Conservation (phyloP, 108 stramenopile genomes). For the Pseudonitzschia pungens region DNA sequence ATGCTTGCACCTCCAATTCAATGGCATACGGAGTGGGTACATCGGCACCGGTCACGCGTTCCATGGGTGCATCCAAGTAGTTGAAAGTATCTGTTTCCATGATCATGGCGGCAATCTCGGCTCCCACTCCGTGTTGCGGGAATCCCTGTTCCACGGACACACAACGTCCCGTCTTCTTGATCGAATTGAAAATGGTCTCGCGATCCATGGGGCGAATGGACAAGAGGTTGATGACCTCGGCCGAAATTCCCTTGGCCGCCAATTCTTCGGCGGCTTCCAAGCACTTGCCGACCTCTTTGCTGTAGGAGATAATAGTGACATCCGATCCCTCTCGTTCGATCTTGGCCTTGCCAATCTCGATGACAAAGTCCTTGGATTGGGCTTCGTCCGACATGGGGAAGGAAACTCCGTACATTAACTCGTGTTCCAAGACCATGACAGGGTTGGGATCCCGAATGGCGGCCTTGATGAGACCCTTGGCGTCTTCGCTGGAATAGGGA, state of each 20-base stretch:
- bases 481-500: slow-evolving; percentile 96
- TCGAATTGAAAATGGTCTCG: slow-evolving; percentile 89
- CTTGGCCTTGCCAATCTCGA: slow-evolving; percentile 92
- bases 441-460: slow-evolving; percentile 99
- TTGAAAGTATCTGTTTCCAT: slow-evolving; percentile 98
- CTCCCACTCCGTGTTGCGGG: slow-evolving; percentile 97
- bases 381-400: slow-evolving; percentile 97
- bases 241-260: slow-evolving; percentile 79
- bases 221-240: slow-evolving; percentile 95
- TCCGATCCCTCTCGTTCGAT: slow-evolving; percentile 93
- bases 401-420: slow-evolving; percentile 94
- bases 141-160: slow-evolving; percentile 97
- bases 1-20: slow-evolving; percentile 88
- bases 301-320: slow-evolving; percentile 94
- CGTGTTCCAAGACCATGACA: slow-evolving; percentile 97
- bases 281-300: slow-evolving; percentile 86
- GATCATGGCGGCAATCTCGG: slow-evolving; percentile 95
- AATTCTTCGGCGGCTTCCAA: slow-evolving; percentile 93
- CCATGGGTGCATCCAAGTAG: slow-evolving; percentile 98
- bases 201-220: slow-evolving; percentile 96
- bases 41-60: slow-evolving; percentile 97
- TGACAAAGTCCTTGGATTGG: slow-evolving; percentile 83
- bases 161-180: slow-evolving; percentile 95
- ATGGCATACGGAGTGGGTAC: slow-evolving; percentile 99
- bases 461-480: slow-evolving; percentile 97